phyloP scores from a whole-genome alignment of 306 rosid genomes.

The Quillaja saponaria region DNA sequence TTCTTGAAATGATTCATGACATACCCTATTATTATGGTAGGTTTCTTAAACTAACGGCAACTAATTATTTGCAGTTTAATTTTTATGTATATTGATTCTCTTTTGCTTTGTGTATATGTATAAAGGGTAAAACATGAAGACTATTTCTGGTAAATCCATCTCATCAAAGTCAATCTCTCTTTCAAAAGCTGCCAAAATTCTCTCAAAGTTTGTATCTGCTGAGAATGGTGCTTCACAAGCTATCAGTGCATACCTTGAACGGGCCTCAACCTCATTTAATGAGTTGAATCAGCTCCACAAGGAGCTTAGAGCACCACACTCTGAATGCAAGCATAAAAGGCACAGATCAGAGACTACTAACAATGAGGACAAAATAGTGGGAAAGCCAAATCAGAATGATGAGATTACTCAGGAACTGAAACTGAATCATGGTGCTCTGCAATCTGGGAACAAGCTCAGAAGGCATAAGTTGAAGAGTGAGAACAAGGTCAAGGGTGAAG shows the following conservation, averaged over 20 bases:
- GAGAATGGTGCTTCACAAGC: conserved; percentile 43
- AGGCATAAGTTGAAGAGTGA: background rate
- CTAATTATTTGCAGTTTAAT: background rate
- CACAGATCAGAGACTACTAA: background rate
- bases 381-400: background rate
- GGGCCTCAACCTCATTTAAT: conserved; percentile 29
- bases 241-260: conserved; percentile 27
- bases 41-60: background rate
- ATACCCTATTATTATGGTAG: background rate
- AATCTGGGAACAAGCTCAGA: background rate
- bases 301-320: conserved; percentile 22
- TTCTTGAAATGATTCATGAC: no score
- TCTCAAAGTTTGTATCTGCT: conserved; percentile 37
- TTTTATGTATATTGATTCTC: background rate
- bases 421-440: background rate
- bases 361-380: background rate
- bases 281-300: conserved; percentile 45
- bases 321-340: conserved; percentile 27
- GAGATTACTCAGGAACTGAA: background rate
- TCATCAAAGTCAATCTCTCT: conserved; percentile 30
- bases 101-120: conserved; percentile 1
- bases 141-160: conserved; percentile 15
- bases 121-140: conserved; percentile 33
- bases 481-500: conserved; percentile 1
- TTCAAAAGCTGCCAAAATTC: conserved; percentile 40